These are phyloP conservation scores for Pythium sp. DNA, from an alignment of 352 stramenopile species.

Conservation along the genomic window DNA sequence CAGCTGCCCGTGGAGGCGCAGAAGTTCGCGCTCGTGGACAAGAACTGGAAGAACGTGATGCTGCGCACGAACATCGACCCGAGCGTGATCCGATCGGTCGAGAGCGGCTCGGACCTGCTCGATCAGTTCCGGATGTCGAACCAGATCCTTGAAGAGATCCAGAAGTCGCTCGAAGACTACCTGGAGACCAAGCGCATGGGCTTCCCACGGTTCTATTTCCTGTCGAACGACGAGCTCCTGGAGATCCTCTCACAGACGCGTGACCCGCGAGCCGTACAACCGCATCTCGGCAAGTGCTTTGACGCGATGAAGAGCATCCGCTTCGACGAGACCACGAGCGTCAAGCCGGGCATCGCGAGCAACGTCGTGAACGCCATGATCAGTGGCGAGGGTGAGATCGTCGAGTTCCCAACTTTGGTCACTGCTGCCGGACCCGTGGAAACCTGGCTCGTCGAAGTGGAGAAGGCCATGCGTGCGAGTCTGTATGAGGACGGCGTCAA, in stretches of 20 bases:
- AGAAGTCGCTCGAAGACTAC: constrained; percentile 91
- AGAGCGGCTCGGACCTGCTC: constrained; percentile 65
- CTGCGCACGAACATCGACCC: constrained; percentile 71
- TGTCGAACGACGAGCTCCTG: constrained; percentile 91
- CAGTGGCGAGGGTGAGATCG: constrained; percentile 84
- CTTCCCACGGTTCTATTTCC: constrained; percentile 91
- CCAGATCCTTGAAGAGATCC: constrained; percentile 86
- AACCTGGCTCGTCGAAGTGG: constrained; percentile 83
- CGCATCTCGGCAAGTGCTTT: constrained; percentile 91
- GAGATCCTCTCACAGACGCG: constrained; percentile 91
- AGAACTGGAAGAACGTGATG: constrained; percentile 87
- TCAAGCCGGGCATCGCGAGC: constrained; percentile 26
- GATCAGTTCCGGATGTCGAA: constrained; percentile 87
- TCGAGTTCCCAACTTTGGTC: constrained; percentile 69
- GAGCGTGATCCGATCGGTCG: constrained; percentile 74
- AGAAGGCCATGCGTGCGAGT: constrained; percentile 85
- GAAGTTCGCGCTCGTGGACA: constrained; percentile 83
- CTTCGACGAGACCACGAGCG: constrained; percentile 52
- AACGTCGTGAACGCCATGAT: constrained; percentile 81
- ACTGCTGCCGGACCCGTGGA: constrained; percentile 86
- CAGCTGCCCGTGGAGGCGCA: constrained; percentile 83
- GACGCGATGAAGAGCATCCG: constrained; percentile 92
- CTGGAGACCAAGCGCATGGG: constrained; percentile 91
- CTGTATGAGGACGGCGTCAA: constrained; percentile 87
- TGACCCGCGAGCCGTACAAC: constrained; percentile 87